phyloP scores from a whole-genome alignment of 257 asterid species.

The Capsicum baccatum region DNA sequence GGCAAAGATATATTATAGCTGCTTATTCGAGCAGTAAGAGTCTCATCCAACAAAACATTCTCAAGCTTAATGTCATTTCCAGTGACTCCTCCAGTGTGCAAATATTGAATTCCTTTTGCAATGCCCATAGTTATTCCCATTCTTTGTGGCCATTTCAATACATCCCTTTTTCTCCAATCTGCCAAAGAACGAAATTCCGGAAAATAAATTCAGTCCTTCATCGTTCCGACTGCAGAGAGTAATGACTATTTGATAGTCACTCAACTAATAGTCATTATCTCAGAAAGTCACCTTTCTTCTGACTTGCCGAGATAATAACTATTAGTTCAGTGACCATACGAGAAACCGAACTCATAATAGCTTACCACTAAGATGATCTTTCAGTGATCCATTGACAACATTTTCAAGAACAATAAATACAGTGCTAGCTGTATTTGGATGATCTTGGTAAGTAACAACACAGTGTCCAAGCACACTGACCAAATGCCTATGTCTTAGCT shows the following conservation, averaged over 20 bases:
- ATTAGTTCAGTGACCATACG: not conserved
- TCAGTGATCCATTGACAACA: slow-evolving; percentile 69
- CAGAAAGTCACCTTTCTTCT: too few relatives aligned
- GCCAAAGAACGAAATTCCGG: slow-evolving; percentile 15
- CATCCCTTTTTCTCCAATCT: slow-evolving; percentile 90
- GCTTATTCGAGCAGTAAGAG: slow-evolving; percentile 74
- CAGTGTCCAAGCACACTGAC: slow-evolving; percentile 96
- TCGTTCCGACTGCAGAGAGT: not conserved
- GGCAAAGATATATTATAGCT: slow-evolving; percentile 77
- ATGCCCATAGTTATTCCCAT: slow-evolving; percentile 77
- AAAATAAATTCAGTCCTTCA: slow-evolving; percentile 6
- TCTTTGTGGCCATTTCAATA: slow-evolving; percentile 96
- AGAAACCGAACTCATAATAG: not conserved
- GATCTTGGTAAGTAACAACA: slow-evolving; percentile 86
- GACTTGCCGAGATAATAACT: not conserved
- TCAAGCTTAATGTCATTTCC: slow-evolving; percentile 84
- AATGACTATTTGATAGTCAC: not conserved
- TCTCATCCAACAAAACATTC: slow-evolving; percentile 75
- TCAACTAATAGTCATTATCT: not conserved
- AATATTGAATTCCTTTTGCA: slow-evolving; percentile 87
- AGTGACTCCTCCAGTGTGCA: slow-evolving; percentile 74
- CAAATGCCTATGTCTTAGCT: slow-evolving; percentile 88
- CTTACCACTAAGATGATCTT: slow-evolving; percentile 78
- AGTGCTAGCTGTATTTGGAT: slow-evolving; percentile 76
- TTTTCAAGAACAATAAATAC: slow-evolving; percentile 81